Evolutionary conservation across 257 asterid genomes (phyloP).

Genomic region (Primulina huaijiensis): DNA sequence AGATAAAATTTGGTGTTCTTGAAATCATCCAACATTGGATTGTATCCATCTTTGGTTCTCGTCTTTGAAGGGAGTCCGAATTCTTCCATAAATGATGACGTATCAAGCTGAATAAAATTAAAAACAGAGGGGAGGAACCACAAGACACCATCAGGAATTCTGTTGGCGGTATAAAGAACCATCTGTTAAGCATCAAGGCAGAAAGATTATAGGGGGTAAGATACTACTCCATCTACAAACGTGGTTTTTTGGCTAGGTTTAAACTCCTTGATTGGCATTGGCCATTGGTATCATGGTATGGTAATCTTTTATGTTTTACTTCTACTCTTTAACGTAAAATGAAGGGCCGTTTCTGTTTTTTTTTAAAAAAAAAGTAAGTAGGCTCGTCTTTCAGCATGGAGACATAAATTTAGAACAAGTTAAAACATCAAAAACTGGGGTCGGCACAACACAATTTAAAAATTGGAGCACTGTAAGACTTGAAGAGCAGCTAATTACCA

Average conservation of each 20-base stretch:
- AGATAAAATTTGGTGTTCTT: slow-evolving; percentile 88
- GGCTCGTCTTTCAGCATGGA: too few relatives aligned
- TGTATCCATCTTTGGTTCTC: slow-evolving; percentile 89
- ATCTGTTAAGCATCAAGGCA: background rate
- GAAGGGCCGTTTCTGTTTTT: too few relatives aligned
- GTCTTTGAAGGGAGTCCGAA: slow-evolving; percentile 92
- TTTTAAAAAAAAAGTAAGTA: too few relatives aligned
- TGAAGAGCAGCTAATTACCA: slow-evolving; percentile 43
- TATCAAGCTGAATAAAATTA: slow-evolving; percentile 58
- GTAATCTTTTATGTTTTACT: too few relatives aligned
- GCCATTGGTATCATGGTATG: too few relatives aligned
- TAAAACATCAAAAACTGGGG: background rate
- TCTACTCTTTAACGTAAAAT: too few relatives aligned
- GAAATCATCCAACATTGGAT: slow-evolving; percentile 95
- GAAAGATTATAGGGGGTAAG: background rate
- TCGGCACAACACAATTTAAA: background rate
- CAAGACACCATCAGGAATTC: slow-evolving; percentile 11
- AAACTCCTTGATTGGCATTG: too few relatives aligned
- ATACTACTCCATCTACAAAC: background rate
- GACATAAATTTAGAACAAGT: too few relatives aligned
- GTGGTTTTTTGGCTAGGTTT: background rate
- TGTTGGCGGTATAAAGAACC: background rate
- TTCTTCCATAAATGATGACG: slow-evolving; percentile 92
- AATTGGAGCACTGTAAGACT: slow-evolving; percentile 3
- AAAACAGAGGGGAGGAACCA: slow-evolving; percentile 22